Conservation (phyloP, 78 protist genomes). For the Trichosphaerium sp. region DNA sequence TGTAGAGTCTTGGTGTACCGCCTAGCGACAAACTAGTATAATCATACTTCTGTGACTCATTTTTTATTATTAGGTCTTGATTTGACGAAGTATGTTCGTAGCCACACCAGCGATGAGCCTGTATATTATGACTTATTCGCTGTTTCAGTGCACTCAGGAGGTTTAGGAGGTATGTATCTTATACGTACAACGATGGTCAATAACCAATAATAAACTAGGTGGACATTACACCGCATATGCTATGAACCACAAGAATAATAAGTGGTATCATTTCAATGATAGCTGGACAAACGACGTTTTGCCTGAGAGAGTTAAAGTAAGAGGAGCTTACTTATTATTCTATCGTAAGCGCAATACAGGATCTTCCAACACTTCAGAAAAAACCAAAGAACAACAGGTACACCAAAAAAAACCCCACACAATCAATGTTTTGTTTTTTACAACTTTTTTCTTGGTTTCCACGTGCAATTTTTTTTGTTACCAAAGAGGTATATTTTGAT, state of each 20-base stretch:
- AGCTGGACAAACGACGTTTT: neutral
- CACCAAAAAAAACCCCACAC: no score
- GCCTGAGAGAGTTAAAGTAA: neutral
- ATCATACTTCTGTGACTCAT: slow-evolving; percentile 4
- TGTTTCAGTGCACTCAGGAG: neutral
- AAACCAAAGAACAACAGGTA: no score
- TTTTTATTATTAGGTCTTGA: slow-evolving; percentile 10
- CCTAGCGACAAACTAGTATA: no score
- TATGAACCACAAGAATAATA: neutral
- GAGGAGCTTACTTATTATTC: neutral
- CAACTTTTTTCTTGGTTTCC: no score
- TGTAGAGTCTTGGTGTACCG: no score
- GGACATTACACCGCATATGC: slow-evolving; percentile 57
- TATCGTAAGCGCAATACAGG: no score
- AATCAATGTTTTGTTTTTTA: no score
- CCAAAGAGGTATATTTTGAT: no score
- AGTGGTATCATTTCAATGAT: slow-evolving; percentile 24
- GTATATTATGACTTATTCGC: slow-evolving; percentile 22
- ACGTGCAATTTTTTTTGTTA: no score
- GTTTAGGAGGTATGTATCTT: neutral
- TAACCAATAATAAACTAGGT: slow-evolving; percentile 15
- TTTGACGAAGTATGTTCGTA: neutral
- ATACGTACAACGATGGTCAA: slow-evolving; percentile 16
- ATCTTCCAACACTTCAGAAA: no score
- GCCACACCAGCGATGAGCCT: neutral